Base-by-base conservation (phyloP, 495 filamentous ascomycete species). In the Neurospora sp. region DNA sequence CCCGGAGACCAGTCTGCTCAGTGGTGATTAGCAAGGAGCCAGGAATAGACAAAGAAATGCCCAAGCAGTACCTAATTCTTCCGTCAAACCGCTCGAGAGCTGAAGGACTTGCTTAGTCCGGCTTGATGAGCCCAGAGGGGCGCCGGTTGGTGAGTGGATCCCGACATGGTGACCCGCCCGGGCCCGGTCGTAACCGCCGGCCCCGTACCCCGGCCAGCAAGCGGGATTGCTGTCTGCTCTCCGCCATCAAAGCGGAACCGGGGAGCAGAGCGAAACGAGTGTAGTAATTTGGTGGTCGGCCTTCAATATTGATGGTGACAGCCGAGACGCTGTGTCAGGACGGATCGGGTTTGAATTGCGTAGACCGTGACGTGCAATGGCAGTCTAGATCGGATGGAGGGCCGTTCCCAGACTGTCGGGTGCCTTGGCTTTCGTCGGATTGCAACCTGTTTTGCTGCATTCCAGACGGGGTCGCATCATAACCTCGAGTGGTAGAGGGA, bases 81-180 rank as follows among this genome's bases (percentile, higher is more conserved):
- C 92, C 91, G 59, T 94, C 92, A 75, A 94, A 91, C 27, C 87
- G 84, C 78, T 97, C 92, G 39, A 96, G 86, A 0, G 89, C 88
- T 41, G 96, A 81, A 61, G 91, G 88, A 72, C 90, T 31, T 31
- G 27, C 27, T 94, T 40, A 93, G 92, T 2, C 94, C 93, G 8
- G 92, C 85, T 71, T 87, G 86, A 82, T 96, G 93, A 0, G 93
- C 92, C 78, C 86, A 86, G 0, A 81, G 37, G 4, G 72, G 69
- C 27, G 76, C 71, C 22, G 53, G 53, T 8, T 16, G 53, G 12
- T 31, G 10, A 61, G 22, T 61, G 5, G 53, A 61, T 27, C 12
- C 22, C 53, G 22, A 10, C 22, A 16, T 16, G 22, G 22, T 14
- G 53, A 31, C 53, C 53, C 53, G 53, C 20, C 22, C 53, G 53